A percentile compares a stretch with the other conserved stretches of the same genome.
phyloP scores from a whole-genome alignment of 495 filamentous ascomycete genomes.

The Aspergillus kassunensis region DNA sequence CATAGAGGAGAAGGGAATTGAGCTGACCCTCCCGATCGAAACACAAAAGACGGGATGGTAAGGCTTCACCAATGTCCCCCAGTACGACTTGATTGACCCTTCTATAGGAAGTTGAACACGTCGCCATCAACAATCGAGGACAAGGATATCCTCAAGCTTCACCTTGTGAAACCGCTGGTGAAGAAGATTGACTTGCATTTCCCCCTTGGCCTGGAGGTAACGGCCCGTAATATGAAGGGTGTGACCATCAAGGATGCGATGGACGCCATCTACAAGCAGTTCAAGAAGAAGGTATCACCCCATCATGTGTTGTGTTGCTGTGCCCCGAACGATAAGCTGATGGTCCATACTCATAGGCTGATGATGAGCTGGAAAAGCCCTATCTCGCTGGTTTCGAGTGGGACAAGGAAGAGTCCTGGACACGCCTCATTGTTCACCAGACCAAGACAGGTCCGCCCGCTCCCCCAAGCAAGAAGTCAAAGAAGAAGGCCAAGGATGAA shows the following conservation, averaged over 20 bases:
- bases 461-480: constrained; percentile 61
- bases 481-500: constrained; percentile 57
- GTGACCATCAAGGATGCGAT: constrained; percentile 94
- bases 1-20: constrained; percentile 69
- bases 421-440: constrained; percentile 75
- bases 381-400: constrained; percentile 91
- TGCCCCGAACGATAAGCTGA: constrained; percentile 4
- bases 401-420: constrained; percentile 82
- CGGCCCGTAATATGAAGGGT: constrained; percentile 83
- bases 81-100: constrained; percentile 2
- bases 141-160: constrained; percentile 73
- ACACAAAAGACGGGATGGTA: constrained; percentile 90
- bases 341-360: constrained; percentile 52
- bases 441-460: constrained; percentile 59
- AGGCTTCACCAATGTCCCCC: constrained; percentile 24
- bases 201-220: constrained; percentile 80
- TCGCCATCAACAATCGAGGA: constrained; percentile 73
- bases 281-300: constrained; percentile 76
- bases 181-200: constrained; percentile 93
- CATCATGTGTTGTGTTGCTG: constrained; percentile 11
- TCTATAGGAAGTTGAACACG: constrained; percentile 80
- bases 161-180: constrained; percentile 73
- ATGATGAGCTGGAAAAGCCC: constrained; percentile 79
- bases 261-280: constrained; percentile 89
- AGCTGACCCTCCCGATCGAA: constrained; percentile 76